Conservation (phyloP, 148 eudicot genomes). For the Polygonum maritimum region DNA sequence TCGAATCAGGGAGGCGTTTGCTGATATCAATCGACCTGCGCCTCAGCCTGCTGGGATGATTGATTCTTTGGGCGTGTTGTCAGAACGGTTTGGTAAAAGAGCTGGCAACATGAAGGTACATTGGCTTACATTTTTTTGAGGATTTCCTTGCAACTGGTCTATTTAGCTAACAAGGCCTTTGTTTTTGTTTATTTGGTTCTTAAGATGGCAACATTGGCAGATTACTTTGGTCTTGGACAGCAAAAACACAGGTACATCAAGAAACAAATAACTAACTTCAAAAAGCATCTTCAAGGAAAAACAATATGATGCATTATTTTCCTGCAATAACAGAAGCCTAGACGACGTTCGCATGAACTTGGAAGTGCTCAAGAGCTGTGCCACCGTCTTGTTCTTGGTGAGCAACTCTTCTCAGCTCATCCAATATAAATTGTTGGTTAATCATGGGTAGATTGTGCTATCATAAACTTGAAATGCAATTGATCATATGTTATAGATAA, state of each 20-base stretch:
- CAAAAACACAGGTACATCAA: conserved; percentile 66
- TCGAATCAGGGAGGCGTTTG: conserved; percentile 73
- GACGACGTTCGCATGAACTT: conserved; percentile 92
- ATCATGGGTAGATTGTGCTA: no score
- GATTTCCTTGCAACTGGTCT: not conserved
- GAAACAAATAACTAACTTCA: no score
- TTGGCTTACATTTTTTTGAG: not conserved
- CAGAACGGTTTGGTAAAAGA: conserved; percentile 74
- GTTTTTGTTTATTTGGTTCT: not conserved
- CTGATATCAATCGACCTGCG: conserved; percentile 47
- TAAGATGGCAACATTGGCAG: conserved; percentile 89
- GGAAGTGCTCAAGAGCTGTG: conserved; percentile 91
- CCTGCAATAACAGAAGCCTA: conserved; percentile 53
- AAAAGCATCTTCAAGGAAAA: no score
- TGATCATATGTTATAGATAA: no score
- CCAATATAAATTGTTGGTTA: not conserved
- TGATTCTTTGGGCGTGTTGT: conserved; percentile 75
- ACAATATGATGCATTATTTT: not conserved
- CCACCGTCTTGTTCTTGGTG: conserved; percentile 88
- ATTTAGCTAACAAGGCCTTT: not conserved
- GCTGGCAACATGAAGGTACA: conserved; percentile 97
- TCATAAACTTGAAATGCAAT: not conserved
- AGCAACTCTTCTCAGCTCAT: not conserved
- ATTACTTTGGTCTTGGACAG: conserved; percentile 83
- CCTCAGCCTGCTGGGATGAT: conserved; percentile 68